These are phyloP conservation scores for Boletus bicolor DNA, from an alignment of 768 basidiomycete species.

Conservation along the genomic window DNA sequence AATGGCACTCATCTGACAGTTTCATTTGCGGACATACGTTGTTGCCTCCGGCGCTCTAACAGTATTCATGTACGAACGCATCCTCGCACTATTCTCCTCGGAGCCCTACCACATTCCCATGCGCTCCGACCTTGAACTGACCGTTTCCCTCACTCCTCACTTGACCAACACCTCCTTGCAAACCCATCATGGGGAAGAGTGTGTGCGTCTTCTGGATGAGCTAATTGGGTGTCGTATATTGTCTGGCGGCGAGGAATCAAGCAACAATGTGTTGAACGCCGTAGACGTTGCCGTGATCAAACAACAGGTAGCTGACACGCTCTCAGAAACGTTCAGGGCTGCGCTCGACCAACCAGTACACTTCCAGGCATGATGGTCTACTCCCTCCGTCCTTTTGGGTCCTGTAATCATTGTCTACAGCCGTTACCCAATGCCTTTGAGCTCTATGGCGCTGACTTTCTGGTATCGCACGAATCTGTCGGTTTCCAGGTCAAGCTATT, in stretches of 20 bases:
- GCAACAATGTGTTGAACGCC: slow-evolving; percentile 17
- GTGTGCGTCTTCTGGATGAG: slow-evolving; percentile 79
- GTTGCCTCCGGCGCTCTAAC: slow-evolving; percentile 72
- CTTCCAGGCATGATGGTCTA: slow-evolving; percentile 61
- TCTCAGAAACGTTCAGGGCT: slow-evolving; percentile 83
- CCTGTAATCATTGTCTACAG: slow-evolving; percentile 36
- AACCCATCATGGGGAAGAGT: slow-evolving; percentile 57
- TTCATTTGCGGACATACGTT: slow-evolving; percentile 90
- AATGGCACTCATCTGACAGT: slow-evolving; percentile 46
- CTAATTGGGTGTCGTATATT: slow-evolving; percentile 63
- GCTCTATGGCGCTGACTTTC: slow-evolving; percentile 90
- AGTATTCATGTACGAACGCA: slow-evolving; percentile 76
- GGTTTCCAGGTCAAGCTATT: slow-evolving; percentile 67
- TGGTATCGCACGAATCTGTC: slow-evolving; percentile 51
- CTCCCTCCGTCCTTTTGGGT: not conserved
- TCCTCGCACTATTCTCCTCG: slow-evolving; percentile 86
- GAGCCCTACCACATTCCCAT: slow-evolving; percentile 58
- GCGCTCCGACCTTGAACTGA: slow-evolving; percentile 25
- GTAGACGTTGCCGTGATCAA: slow-evolving; percentile 51
- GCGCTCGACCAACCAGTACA: slow-evolving; percentile 78
- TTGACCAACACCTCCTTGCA: slow-evolving; percentile 94
- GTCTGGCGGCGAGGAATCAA: slow-evolving; percentile 25
- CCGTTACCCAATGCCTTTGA: slow-evolving; percentile 91
- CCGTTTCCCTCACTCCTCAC: slow-evolving; percentile 56
- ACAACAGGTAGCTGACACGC: slow-evolving; percentile 56